Base-by-base conservation (phyloP, 257 asterid genomes). In the Cruciata laevipes region DNA sequence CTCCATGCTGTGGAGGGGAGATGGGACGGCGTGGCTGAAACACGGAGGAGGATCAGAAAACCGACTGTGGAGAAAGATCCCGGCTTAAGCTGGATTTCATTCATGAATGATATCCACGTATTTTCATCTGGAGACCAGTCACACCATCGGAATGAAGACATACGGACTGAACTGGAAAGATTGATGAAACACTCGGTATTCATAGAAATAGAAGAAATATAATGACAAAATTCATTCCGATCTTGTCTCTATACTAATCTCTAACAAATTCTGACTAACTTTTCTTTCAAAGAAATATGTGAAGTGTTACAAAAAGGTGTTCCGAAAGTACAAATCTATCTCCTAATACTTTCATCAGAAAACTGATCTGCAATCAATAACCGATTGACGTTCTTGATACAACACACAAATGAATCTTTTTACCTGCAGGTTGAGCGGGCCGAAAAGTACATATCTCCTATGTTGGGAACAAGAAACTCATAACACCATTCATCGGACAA, bases 1-100 rank as follows among this genome's bases (percentile, higher is more conserved):
- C 71, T 92, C 6, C 85, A 87, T 42, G 97, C 91, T 70, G 79
- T 82, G 32, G 82, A 71, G 1, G 93, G 87, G 44, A 86, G 82
- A 58, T 89, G 98, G 95, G 82, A 69, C 2, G 78, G 75, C 20
- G 97, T 83, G 33, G 72, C 70, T 18, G 82, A 79, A 73, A 82
- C 63, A 57, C 78, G 97, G 82, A 86, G 87, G 64, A 84, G 74
- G 69, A 78, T 83, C 70, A 85, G 83, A 66, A 74, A 42, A 44
- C 67, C 57, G 23, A 30, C 27, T 71, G 16, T 73, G 70, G 92
- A 79, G 17, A 91, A 84, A 73, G 89, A 86, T 14, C 91, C 89
- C 0, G 98, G 96, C 49, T 60, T 87, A 18, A 89, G 97, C 79
- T 92, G 97, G 95, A 80, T 82, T 67, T 90, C 87, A 75, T 78